Percentiles rank a stretch among this genome's conserved stretches.
Conservation (phyloP, 1,284 basidiomycete genomes). For the Puccinia novopanici region DNA sequence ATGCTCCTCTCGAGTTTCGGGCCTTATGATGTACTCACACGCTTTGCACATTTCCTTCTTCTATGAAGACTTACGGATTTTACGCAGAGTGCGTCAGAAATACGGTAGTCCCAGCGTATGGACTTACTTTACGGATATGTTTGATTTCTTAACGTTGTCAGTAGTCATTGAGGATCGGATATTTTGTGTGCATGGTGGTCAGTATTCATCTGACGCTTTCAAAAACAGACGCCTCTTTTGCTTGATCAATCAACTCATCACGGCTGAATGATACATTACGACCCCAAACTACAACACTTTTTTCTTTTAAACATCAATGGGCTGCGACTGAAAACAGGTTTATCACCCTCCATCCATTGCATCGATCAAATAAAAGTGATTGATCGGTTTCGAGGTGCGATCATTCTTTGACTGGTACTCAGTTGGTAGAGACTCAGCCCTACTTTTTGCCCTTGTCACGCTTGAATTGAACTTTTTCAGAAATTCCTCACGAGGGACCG, state of each 20-base stretch:
- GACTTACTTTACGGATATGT: constrained; percentile 99
- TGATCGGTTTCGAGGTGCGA: constrained; percentile 87
- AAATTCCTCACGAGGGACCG: constrained; percentile 98
- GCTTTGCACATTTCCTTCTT: neutral
- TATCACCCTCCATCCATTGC: constrained; percentile 96
- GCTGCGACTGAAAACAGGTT: constrained; percentile 63
- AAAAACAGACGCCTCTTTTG: neutral
- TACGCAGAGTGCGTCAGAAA: constrained; percentile 96
- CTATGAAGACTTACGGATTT: constrained; percentile 88
- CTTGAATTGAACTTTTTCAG: constrained; percentile 61
- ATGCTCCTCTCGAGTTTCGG: constrained; percentile 51
- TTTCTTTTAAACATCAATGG: neutral
- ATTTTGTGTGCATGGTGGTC: constrained; percentile 97
- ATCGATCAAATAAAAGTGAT: constrained; percentile 99
- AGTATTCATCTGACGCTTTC: constrained; percentile 53
- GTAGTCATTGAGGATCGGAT: constrained; percentile 99
- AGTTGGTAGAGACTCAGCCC: neutral
- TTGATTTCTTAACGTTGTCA: constrained; percentile 94
- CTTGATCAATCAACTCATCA: neutral
- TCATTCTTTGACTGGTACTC: neutral
- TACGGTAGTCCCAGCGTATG: constrained; percentile 95
- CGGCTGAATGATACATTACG: neutral
- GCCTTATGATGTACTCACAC: constrained; percentile 52
- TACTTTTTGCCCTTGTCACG: neutral
- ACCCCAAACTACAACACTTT: neutral